phyloP scores from a whole-genome alignment of 2,329 filamentous ascomycete genomes.

The Aspergillus chevalieri region DNA sequence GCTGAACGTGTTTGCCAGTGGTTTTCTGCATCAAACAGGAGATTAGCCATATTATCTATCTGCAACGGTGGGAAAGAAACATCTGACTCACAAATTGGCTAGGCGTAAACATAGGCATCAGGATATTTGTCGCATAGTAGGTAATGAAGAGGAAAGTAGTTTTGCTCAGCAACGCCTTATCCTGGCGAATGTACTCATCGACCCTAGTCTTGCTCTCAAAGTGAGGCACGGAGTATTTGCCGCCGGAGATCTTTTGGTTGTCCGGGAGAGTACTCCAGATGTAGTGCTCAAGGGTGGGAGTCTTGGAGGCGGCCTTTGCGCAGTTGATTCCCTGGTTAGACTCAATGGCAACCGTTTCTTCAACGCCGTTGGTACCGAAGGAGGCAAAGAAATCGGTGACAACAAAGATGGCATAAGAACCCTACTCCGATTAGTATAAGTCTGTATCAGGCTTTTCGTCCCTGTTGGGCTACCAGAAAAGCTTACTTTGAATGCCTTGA shows the following conservation, averaged over 20 bases:
- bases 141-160: constrained; percentile 38
- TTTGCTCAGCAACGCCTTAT: constrained; percentile 28
- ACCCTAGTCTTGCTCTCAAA: constrained; percentile 40
- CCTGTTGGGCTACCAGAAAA: background rate
- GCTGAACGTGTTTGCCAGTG: constrained; percentile 1
- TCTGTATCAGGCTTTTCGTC: too few relatives aligned
- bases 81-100: constrained; percentile 12
- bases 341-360: constrained; percentile 35
- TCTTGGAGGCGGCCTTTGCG: constrained; percentile 36
- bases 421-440: background rate
- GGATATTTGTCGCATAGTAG: constrained; percentile 32
- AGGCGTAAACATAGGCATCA: constrained; percentile 19
- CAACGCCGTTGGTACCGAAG: constrained; percentile 21
- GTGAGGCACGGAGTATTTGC: constrained; percentile 34
- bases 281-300: constrained; percentile 37
- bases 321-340: constrained; percentile 37
- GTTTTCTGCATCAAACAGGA: background rate
- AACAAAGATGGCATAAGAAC: constrained; percentile 26
- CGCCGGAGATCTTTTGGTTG: constrained; percentile 22
- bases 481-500: constrained; percentile 3
- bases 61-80: too few relatives aligned
- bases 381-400: constrained; percentile 40
- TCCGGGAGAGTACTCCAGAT: constrained; percentile 44
- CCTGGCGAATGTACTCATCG: constrained; percentile 36
- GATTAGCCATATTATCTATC: too few relatives aligned